These are phyloP conservation scores for Xylariaceae sp. DNA, from an alignment of 2,329 filamentous ascomycete genomes.

Conservation along the genomic window DNA sequence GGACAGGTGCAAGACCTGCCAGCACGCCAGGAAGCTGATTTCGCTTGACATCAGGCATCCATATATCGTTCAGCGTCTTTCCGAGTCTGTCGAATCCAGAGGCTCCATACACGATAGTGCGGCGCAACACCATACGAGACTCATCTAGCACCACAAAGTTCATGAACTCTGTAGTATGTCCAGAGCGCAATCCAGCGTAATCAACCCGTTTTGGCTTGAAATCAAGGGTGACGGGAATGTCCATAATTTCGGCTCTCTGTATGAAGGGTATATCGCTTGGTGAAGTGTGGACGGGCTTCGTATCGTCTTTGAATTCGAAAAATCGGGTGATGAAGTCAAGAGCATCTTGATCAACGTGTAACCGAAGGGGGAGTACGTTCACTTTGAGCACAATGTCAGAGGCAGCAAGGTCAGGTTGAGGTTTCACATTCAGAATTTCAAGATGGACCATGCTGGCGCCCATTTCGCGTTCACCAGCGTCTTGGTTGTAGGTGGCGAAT, in stretches of 20 bases:
- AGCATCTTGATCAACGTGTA: slow-evolving; percentile 96
- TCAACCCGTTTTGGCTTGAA: slow-evolving; percentile 99
- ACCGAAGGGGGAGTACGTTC: slow-evolving; percentile 75
- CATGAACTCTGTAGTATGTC: slow-evolving; percentile 96
- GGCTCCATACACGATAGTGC: slow-evolving; percentile 89
- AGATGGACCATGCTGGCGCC: slow-evolving; percentile 87
- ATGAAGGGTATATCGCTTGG: slow-evolving; percentile 79
- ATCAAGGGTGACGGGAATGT: slow-evolving; percentile 79
- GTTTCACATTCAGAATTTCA: slow-evolving; percentile 83
- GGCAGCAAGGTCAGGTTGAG: slow-evolving; percentile 77
- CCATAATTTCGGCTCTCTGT: slow-evolving; percentile 82
- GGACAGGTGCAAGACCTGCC: slow-evolving; percentile 84
- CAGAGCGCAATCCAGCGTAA: slow-evolving; percentile 87
- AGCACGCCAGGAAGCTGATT: slow-evolving; percentile 89
- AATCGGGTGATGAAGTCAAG: slow-evolving; percentile 96
- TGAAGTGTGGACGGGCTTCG: slow-evolving; percentile 50
- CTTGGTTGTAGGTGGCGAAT: slow-evolving; percentile 90
- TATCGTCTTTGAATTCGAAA: slow-evolving; percentile 94
- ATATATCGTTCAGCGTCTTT: slow-evolving; percentile 88
- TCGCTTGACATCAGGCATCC: slow-evolving; percentile 87
- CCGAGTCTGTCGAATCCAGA: slow-evolving; percentile 88
- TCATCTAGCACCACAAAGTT: slow-evolving; percentile 94
- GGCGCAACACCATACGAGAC: slow-evolving; percentile 79
- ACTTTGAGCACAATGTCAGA: slow-evolving; percentile 84
- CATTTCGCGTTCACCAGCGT: slow-evolving; percentile 81